Base-by-base conservation (phyloP, 208 protist genomes). In the Crithidia thermophila region DNA sequence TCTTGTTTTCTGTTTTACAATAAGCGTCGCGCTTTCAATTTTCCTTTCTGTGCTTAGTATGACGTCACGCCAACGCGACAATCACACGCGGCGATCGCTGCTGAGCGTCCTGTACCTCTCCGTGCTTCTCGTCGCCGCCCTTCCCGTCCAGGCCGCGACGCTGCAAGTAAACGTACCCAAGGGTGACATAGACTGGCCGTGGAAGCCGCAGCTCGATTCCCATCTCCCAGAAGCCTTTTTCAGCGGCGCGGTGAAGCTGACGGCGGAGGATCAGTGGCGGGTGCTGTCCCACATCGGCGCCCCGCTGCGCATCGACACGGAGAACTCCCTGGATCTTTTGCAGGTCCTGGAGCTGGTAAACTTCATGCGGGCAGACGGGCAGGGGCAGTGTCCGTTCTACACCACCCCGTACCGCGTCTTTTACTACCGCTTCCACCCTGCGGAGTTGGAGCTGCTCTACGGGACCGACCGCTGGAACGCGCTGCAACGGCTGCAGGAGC, bases 281-380 rank as follows among this genome's bases (percentile, higher is more conserved):
- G 37, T 81, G 16, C 59, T 87, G 1, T 55, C 77, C 16, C 37
- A 53, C 25, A 56, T 83, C 0, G 81, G 81, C 3, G 46, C 69
- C 5, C 77, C 81, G 1, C 65, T 86, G 5, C 56, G 23, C 21
- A 47, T 76, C 21, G 0, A 9, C 21, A 33, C 46, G 2, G 46
- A 64, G 34, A 67, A 20, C 62, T 42, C 23, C 10, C 14, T 23
- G 14, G 63, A 83, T 25, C 28, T 79, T 0, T 31, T 71, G 57
- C 47, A 39, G 8, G 6, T 83, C 0, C 34, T 70, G 2, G 64
- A 79, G 14, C 6, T 75, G 5, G 43, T 74, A 25, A 47, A 46
- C 9, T 73, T 64, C 27, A 74, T 72, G 64, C 51, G 58, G 4
- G 40, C 53, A 1, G 51, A 70, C 21, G 51, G 21, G 20, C 16